These are phyloP conservation scores for Colletotrichum sidae DNA, from an alignment of 2,329 filamentous ascomycete species.

Conservation along the genomic window DNA sequence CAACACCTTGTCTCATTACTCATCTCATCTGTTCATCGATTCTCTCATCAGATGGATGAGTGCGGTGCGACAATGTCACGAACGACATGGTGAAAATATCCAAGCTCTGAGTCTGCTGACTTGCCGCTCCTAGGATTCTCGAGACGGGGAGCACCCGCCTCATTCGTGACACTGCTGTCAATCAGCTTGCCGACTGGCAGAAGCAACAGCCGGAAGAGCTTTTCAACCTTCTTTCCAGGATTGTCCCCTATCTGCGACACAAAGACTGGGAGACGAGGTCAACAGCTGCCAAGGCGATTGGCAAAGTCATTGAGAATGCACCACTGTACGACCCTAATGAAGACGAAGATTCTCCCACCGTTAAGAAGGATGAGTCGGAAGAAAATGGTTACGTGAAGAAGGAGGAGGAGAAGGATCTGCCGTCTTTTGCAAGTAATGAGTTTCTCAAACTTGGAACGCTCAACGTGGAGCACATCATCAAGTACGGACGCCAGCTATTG, in stretches of 20 bases:
- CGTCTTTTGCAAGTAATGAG: constrained; percentile 62
- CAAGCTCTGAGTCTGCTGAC: constrained; percentile 25
- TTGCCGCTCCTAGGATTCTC: constrained; percentile 74
- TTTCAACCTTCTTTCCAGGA: constrained; percentile 92
- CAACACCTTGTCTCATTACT: not conserved
- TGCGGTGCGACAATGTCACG: not conserved
- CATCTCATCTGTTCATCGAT: not conserved
- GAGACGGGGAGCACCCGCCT: constrained; percentile 97
- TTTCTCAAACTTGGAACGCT: constrained; percentile 79
- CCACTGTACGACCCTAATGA: constrained; percentile 89
- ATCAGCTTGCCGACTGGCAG: constrained; percentile 97
- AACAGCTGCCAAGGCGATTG: constrained; percentile 92
- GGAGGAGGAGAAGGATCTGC: constrained; percentile 67
- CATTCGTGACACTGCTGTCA: constrained; percentile 96
- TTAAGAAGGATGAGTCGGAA: constrained; percentile 56
- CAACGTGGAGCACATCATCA: constrained; percentile 83
- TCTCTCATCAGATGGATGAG: not conserved
- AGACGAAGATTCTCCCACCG: constrained; percentile 66
- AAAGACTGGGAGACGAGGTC: constrained; percentile 98
- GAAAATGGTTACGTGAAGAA: constrained; percentile 66
- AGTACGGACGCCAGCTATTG: constrained; percentile 84
- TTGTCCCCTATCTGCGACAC: constrained; percentile 94
- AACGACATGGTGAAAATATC: too few species aligned
- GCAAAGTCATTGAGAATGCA: constrained; percentile 92
- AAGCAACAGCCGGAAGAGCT: constrained; percentile 98